A percentile compares a stretch with the other conserved stretches of the same genome.
phyloP scores from a whole-genome alignment of 768 basidiomycete species.

The Auriculariales sp. region DNA sequence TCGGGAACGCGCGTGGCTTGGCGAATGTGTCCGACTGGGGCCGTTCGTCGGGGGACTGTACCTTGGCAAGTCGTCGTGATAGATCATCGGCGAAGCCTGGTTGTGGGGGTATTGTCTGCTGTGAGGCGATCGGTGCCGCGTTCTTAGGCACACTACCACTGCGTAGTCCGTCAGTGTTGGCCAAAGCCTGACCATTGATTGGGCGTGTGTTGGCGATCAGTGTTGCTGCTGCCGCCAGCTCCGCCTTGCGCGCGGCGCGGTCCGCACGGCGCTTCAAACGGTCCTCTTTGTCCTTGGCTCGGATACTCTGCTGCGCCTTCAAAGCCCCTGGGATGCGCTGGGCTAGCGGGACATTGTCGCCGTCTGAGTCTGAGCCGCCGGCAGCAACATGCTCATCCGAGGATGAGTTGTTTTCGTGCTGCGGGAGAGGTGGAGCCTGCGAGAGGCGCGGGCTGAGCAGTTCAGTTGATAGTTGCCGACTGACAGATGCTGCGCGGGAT shows the following conservation, averaged over 20 bases:
- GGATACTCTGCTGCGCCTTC: constrained; percentile 67
- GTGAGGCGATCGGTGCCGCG: too few relatives aligned
- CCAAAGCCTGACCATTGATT: too few relatives aligned
- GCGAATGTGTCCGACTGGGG: not conserved
- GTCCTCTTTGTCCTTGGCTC: constrained; percentile 56
- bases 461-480: too few relatives aligned
- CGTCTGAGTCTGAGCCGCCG: constrained; percentile 22
- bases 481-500: too few relatives aligned
- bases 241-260: constrained; percentile 16
- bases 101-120: not conserved
- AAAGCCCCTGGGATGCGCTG: constrained; percentile 72
- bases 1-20: not conserved
- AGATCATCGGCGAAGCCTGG: constrained; percentile 3
- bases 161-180: too few relatives aligned
- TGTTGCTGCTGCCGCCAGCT: constrained; percentile 1
- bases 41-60: not conserved
- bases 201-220: too few relatives aligned
- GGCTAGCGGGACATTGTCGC: constrained; percentile 80
- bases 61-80: not conserved
- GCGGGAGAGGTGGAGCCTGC: too few relatives aligned
- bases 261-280: constrained; percentile 40
- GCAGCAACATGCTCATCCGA: not conserved
- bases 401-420: not conserved
- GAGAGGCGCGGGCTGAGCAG: too few relatives aligned
- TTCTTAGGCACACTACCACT: too few relatives aligned